Evolutionary conservation across 805 yeast species (phyloP).

Genomic region (Lipomyces spencermartinsiae): DNA sequence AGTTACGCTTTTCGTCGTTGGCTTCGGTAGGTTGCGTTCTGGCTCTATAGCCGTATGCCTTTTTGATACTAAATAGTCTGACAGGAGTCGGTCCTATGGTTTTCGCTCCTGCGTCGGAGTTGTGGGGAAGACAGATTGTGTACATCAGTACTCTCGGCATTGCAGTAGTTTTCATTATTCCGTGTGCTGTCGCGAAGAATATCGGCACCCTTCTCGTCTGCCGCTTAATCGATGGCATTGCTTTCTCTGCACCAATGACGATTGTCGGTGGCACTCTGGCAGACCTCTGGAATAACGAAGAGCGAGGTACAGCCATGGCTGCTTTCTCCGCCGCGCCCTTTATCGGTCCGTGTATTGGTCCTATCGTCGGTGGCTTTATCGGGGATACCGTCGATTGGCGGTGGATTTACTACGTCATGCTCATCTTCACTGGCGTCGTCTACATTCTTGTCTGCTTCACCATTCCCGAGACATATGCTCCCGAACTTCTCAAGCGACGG

Average conservation of each 20-base stretch:
- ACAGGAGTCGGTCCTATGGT: slow-evolving; percentile 59
- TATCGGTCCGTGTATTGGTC: slow-evolving; percentile 64
- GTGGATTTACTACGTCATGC: slow-evolving; percentile 72
- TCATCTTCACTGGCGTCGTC: slow-evolving; percentile 66
- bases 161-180: slow-evolving; percentile 57
- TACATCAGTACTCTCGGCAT: slow-evolving; percentile 56
- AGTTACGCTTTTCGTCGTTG: slow-evolving; percentile 63
- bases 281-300: slow-evolving; percentile 66
- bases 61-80: neutral
- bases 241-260: slow-evolving; percentile 75
- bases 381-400: slow-evolving; percentile 68
- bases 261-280: slow-evolving; percentile 80
- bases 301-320: slow-evolving; percentile 73
- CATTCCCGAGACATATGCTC: slow-evolving; percentile 71
- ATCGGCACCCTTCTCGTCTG: slow-evolving; percentile 68
- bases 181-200: slow-evolving; percentile 61
- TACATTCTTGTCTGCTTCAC: slow-evolving; percentile 53
- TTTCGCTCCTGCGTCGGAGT: slow-evolving; percentile 67
- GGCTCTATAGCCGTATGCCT: neutral
- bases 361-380: slow-evolving; percentile 65
- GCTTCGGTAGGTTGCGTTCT: slow-evolving; percentile 54
- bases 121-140: slow-evolving; percentile 61
- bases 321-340: slow-evolving; percentile 70
- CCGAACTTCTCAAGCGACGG: slow-evolving; percentile 56
- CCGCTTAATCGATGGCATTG: slow-evolving; percentile 71